Percentiles rank a stretch among this genome's conserved stretches.
Conservation (phyloP, 2,329 filamentous ascomycete species). For the Neofusicoccum laricinum region DNA sequence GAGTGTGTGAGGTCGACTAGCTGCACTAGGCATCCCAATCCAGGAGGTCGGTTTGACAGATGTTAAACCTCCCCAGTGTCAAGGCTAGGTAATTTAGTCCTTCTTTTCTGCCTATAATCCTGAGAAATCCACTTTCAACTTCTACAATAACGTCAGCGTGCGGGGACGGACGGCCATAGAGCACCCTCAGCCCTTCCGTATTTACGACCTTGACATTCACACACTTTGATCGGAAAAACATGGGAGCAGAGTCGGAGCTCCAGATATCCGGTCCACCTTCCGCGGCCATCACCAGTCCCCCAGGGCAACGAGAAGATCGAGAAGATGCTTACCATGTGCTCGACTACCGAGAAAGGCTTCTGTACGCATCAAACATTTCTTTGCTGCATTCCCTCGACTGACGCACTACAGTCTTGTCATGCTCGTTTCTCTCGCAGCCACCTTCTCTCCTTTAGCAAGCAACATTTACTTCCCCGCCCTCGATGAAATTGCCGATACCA, state of each 20-base stretch:
- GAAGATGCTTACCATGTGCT: background rate
- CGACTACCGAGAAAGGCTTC: background rate
- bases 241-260: background rate
- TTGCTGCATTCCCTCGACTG: background rate
- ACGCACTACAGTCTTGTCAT: background rate
- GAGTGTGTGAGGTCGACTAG: background rate
- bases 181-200: background rate
- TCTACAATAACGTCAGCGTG: background rate
- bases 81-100: background rate
- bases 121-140: background rate
- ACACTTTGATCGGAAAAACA: background rate
- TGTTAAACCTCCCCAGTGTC: background rate
- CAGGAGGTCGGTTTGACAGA: background rate
- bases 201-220: no score
- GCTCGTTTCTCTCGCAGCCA: conserved; percentile 7
- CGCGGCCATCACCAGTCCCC: no score
- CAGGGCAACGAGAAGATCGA: background rate
- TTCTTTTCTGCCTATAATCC: background rate
- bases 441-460: conserved; percentile 1
- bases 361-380: background rate
- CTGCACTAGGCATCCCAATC: background rate
- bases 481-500: background rate
- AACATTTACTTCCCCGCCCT: conserved; percentile 14
- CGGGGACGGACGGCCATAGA: background rate
- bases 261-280: background rate